Evolutionary conservation across 768 basidiomycete genomes (phyloP), one percentile per base, ranked within the genome.

Genomic region (Kockovaella imperatae): DNA sequence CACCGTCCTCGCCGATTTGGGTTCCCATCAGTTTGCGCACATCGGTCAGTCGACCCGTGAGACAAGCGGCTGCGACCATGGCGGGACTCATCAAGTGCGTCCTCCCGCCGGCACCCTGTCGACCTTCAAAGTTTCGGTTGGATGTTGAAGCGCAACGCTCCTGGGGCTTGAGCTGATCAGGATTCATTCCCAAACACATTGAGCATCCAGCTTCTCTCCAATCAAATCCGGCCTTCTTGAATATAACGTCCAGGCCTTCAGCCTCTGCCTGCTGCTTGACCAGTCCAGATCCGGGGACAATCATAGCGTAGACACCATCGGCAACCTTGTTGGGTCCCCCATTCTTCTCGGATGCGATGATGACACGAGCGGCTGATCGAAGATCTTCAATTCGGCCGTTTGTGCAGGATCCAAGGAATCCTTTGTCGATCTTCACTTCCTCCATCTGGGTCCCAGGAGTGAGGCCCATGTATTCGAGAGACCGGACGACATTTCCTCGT

Each of bases 141-240:
- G 86, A 87, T 30, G 88, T 91, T 57, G 86, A 87, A 8, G 88
- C 88, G 62, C 88, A 91, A 35, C 88, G 83, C 63, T 78, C 74
- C 46, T 84, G 82, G 2, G 87, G 86, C 15, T 78, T 77, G 42
- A 93, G 75, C 64, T 89, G 86, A 72, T 93, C 88, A 11, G 87
- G 86, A 72, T 93, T 93, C 88, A 93, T 93, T 34, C 87, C 88
- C 57, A 93, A 72, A 73, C 88, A 93, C 88, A 93, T 93, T 14
- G 88, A 93, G 67, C 88, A 93, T 28, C 88, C 88, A 26, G 88
- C 88, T 72, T 93, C 88, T 43, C 88, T 79, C 88, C 88, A 91
- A 64, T 93, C 88, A 64, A 90, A 93, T 26, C 88, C 88, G 29
- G 88, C 88, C 35, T 84, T 83, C 67, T 82, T 86, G 76, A 93